Base-by-base conservation (phyloP, 495 filamentous ascomycete species). In the Bacidia gigantensis region DNA sequence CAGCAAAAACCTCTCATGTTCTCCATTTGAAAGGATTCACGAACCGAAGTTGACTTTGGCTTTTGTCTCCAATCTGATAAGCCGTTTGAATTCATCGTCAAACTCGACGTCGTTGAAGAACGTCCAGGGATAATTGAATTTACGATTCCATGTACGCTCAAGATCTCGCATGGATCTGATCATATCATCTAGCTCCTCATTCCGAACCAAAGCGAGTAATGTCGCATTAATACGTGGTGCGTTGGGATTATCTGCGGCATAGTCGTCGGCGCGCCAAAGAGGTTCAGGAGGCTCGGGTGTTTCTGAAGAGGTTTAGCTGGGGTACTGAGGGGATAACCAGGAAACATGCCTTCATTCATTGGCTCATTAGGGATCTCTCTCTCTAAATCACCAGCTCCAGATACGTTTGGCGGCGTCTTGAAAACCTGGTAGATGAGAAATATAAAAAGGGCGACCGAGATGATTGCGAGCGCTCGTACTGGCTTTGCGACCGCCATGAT, bases 41-140 rank as follows among this genome's bases (percentile, higher is more conserved):
- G 58, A 77, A 93, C 87, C 85, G 66, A 92, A 99, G 64, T 73
- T 69, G 60, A 81, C 82, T 63, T 86, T 78, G 18, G 89, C 92
- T 58, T 92, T 95, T 3, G 89, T 97, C 52, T 73, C 78, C 22
- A 78, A 82, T 58, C 75, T 69, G 7, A 88, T 96, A 64, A 69
- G 73, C 59, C 70, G 69, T 70, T 94, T 97, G 73, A 99, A 99
- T 61, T 97, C 89, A 32, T 86, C 82, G 12, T 83, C 78, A 64
- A 98, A 98, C 12, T 83, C 84, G 25, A 82, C 82, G 62, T 98
- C 92, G 69, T 99, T 99, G 72, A 99, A 89, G 68, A 99, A 97
- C 44, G 88, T 96, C 84, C 92, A 99, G 14, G 93, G 93, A 66
- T 97, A 99, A 69, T 99, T 97, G 76, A 97, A 99, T 64, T 97